Conservation (phyloP, 257 asterid genomes). For the Solanum ossicruentum region DNA sequence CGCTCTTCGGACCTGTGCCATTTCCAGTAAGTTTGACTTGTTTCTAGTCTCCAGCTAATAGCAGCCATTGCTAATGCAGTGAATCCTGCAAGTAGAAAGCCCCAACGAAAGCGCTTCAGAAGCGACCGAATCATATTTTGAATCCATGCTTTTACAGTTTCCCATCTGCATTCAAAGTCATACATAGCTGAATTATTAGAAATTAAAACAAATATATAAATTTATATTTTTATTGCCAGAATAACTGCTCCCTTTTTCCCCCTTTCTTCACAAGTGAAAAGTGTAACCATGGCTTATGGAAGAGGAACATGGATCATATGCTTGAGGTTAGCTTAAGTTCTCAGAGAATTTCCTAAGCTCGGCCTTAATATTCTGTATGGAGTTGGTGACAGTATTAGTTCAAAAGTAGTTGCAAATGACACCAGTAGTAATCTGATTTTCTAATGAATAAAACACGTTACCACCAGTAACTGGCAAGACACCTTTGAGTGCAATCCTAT, state of each 20-base stretch:
- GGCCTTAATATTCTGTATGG: not conserved
- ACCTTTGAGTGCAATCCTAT: not conserved
- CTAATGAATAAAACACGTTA: not conserved
- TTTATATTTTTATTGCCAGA: not conserved
- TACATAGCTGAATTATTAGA: not conserved
- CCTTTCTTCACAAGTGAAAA: not conserved
- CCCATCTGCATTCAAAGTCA: conserved; percentile 45
- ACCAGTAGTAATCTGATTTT: not conserved
- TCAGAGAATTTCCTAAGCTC: not conserved
- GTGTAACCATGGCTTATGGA: not conserved
- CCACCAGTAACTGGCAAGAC: not conserved
- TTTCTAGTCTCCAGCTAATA: conserved; percentile 73
- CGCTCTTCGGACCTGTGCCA: conserved; percentile 77
- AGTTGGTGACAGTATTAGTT: not conserved
- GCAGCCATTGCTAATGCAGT: conserved; percentile 70
- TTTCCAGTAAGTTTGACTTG: conserved; percentile 75
- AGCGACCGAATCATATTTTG: conserved; percentile 32
- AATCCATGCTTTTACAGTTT: conserved; percentile 41
- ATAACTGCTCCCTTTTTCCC: not conserved
- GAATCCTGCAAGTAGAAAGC: conserved; percentile 52
- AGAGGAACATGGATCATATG: not conserved
- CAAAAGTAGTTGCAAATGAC: not conserved
- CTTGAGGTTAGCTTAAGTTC: not conserved
- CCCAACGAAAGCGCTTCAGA: conserved; percentile 65
- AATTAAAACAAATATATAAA: not conserved